Evolutionary conservation across 805 yeast species (phyloP).

Genomic region (Starmerella stigmatis): DNA sequence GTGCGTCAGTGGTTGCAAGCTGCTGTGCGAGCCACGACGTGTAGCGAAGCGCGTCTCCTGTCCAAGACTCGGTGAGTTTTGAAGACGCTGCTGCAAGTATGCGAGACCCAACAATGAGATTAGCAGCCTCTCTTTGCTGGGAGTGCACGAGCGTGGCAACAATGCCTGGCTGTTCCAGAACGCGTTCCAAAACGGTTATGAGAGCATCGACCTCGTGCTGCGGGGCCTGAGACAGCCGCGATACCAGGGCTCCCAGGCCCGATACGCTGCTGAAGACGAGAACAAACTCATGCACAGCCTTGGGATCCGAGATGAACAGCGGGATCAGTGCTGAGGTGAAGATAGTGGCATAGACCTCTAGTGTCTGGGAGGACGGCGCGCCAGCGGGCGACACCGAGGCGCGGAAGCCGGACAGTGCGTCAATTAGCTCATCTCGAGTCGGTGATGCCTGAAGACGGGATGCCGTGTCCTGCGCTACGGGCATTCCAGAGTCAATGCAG

Average conservation of each 20-base stretch:
- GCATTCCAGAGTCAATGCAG: too few relatives aligned
- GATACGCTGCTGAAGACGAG: constrained; percentile 9
- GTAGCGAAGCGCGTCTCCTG: constrained; percentile 18
- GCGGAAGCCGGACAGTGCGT: neutral
- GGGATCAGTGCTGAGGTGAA: constrained; percentile 6
- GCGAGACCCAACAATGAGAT: constrained; percentile 19
- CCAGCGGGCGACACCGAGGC: neutral
- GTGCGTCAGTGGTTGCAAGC: constrained; percentile 5
- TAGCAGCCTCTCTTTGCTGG: neutral
- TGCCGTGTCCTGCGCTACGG: neutral
- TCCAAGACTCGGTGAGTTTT: constrained; percentile 13
- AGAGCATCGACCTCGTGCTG: constrained; percentile 1
- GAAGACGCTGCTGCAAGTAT: constrained; percentile 9
- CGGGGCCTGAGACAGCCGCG: constrained; percentile 7
- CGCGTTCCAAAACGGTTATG: constrained; percentile 4
- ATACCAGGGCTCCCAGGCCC: constrained; percentile 14
- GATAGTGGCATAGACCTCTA: constrained; percentile 12
- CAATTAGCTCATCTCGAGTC: neutral
- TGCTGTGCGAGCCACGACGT: constrained; percentile 23
- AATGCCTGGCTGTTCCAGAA: neutral
- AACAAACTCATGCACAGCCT: neutral
- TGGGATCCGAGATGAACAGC: neutral
- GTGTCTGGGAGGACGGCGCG: neutral
- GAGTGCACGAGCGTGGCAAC: neutral
- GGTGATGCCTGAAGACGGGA: neutral